A percentile compares a stretch with the other conserved stretches of the same genome.
phyloP scores from a whole-genome alignment of 208 protist genomes.

The Trypanosoma brucei region DNA sequence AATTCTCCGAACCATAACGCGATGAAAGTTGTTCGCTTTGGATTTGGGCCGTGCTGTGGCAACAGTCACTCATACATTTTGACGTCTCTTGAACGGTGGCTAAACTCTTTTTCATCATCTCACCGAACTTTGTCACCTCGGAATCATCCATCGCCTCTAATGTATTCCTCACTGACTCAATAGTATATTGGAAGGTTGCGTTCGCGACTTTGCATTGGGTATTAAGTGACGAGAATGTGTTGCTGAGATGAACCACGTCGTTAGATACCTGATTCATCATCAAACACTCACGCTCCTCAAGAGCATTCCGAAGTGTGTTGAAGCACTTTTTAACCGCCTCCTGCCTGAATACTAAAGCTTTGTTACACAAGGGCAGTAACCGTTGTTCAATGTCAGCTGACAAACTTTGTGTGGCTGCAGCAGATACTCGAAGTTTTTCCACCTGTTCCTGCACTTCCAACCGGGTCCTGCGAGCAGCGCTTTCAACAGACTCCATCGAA shows the following conservation, averaged over 20 bases:
- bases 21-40: background rate
- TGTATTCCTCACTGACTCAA: background rate
- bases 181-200: background rate
- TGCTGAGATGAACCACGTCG: background rate
- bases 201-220: slow-evolving; percentile 2
- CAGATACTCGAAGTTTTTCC: slow-evolving; percentile 2
- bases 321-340: slow-evolving; percentile 35
- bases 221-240: background rate
- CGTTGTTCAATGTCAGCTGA: background rate
- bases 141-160: background rate
- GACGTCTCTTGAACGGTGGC: background rate
- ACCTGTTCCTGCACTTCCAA: background rate
- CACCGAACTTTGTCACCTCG: background rate
- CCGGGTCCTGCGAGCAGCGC: slow-evolving; percentile 1
- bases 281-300: slow-evolving; percentile 39
- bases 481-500: slow-evolving; percentile 23
- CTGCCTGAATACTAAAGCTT: slow-evolving; percentile 18
- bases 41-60: too few relatives aligned
- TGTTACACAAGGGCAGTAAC: slow-evolving; percentile 23
- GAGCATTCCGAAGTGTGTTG: slow-evolving; percentile 24
- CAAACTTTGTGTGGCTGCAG: slow-evolving; percentile 3
- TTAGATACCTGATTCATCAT: slow-evolving; percentile 20
- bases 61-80: background rate
- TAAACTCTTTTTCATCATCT: background rate
- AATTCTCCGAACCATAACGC: background rate